Evolutionary conservation across 2,329 filamentous ascomycete species (phyloP).

Genomic region (Arthrinium puccinioides): DNA sequence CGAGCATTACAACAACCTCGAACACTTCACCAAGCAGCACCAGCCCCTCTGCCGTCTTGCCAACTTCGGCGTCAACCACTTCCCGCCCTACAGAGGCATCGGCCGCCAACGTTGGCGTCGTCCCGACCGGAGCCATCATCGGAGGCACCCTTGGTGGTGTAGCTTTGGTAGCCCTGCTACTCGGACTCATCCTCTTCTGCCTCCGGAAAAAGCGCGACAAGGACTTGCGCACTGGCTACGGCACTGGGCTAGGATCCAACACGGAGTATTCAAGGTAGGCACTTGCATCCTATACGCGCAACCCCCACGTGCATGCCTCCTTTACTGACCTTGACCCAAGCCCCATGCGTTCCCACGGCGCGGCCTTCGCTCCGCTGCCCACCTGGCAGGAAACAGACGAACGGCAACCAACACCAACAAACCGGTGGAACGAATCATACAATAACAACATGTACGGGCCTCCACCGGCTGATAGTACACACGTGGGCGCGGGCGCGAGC

Average conservation of each 20-base stretch:
- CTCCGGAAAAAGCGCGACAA: too few species aligned
- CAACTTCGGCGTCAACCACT: not conserved
- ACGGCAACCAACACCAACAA: constrained; percentile 16
- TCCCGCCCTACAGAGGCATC: not conserved
- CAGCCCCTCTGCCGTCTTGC: constrained; percentile 3
- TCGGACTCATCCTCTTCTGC: constrained; percentile 34
- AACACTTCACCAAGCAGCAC: constrained; percentile 9
- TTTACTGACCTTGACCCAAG: constrained; percentile 7
- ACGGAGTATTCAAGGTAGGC: constrained; percentile 37
- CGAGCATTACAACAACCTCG: constrained; percentile 7
- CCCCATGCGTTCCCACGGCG: constrained; percentile 22
- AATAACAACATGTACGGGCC: not conserved
- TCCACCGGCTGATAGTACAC: not conserved
- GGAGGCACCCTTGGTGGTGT: constrained; percentile 47
- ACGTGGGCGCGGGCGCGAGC: not conserved
- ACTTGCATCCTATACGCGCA: not conserved
- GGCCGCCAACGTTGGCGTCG: constrained; percentile 12
- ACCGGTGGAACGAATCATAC: constrained; percentile 6
- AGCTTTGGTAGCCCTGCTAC: constrained; percentile 34
- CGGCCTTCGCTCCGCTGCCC: constrained; percentile 30
- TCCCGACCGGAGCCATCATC: constrained; percentile 42
- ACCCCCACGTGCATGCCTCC: not conserved
- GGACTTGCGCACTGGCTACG: constrained; percentile 33
- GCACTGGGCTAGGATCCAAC: constrained; percentile 18
- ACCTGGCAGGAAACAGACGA: constrained; percentile 24